Base-by-base conservation (phyloP, 1,284 basidiomycete species). In the Trametes versicolor region DNA sequence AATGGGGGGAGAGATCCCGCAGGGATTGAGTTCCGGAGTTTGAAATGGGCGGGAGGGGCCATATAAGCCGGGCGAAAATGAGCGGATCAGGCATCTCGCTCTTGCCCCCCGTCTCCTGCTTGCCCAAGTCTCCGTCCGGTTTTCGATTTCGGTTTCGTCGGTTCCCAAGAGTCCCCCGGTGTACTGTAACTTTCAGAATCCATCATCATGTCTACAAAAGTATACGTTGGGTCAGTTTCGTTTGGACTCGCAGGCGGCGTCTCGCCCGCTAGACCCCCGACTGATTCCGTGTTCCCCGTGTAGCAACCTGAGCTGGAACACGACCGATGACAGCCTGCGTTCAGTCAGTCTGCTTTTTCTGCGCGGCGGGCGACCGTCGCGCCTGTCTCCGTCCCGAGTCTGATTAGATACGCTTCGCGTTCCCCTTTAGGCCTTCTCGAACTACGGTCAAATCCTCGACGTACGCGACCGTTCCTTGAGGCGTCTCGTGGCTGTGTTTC, bases 251-350 rank as follows among this genome's bases (percentile, higher is more conserved):
- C 54, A 56, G 61, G 64, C 68, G 66, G 64, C 65, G 45, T 49
- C 64, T 36, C 50, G 52, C 47, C 54, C 54, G 50, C 66, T 58
- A 60, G 68, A 67, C 65, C 56, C 66, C 66, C 67, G 74, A 77
- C 78, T 79, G 76, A 79, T 79, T 62, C 71, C 68, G 64, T 47
- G 49, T 60, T 68, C 58, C 68, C 65, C 63, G 80, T 84, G 80
- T 88, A 93, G 91, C 84, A 93, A 93, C 87, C 84, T 93, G 85
- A 93, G 91, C 85, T 93, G 95, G 95, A 95, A 94, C 88, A 96
- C 95, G 80, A 96, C 89, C 77, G 95, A 96, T 87, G 94, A 96
- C 62, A 88, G 87, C 68, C 86, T 97, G 74, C 88, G 89, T 80
- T 81, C 88, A 85, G 94, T 95, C 85, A 90, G 91, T 93, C 72